phyloP scores from a whole-genome alignment of 495 filamentous ascomycete genomes.

The Terfezia claveryi region DNA sequence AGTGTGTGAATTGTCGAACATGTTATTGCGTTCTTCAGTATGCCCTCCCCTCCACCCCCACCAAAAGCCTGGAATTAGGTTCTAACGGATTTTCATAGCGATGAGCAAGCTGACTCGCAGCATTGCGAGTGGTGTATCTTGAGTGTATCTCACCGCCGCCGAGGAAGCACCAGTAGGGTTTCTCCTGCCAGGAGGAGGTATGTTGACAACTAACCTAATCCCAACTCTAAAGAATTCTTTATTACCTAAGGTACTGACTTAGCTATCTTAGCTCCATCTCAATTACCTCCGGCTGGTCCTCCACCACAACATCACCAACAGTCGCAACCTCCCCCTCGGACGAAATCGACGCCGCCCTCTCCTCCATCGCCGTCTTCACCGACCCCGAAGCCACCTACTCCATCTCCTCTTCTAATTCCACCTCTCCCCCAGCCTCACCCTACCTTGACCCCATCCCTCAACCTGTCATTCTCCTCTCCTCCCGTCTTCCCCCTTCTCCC shows the following conservation, averaged over 20 bases:
- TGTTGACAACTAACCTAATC: too few relatives aligned
- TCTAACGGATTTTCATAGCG: background rate
- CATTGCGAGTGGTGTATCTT: background rate
- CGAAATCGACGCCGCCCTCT: background rate
- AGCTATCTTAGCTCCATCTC: too few relatives aligned
- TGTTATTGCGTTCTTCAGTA: background rate
- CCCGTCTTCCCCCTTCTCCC: background rate
- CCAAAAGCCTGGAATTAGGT: background rate
- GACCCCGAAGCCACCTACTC: background rate
- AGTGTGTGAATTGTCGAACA: background rate
- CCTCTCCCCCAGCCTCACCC: background rate
- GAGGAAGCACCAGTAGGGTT: too few relatives aligned
- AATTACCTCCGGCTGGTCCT: background rate
- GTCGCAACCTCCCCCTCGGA: background rate
- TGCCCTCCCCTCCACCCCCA: background rate
- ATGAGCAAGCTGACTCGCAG: background rate
- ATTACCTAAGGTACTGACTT: too few relatives aligned
- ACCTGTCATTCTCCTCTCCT: background rate
- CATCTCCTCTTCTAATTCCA: background rate
- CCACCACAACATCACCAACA: background rate
- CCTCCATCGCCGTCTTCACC: background rate
- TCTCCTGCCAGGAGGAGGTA: too few relatives aligned
- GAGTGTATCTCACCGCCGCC: background rate
- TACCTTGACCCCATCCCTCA: background rate
- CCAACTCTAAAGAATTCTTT: too few relatives aligned